Conservation (phyloP, 2,329 filamentous ascomycete genomes). For the Colletotrichum sp. region DNA sequence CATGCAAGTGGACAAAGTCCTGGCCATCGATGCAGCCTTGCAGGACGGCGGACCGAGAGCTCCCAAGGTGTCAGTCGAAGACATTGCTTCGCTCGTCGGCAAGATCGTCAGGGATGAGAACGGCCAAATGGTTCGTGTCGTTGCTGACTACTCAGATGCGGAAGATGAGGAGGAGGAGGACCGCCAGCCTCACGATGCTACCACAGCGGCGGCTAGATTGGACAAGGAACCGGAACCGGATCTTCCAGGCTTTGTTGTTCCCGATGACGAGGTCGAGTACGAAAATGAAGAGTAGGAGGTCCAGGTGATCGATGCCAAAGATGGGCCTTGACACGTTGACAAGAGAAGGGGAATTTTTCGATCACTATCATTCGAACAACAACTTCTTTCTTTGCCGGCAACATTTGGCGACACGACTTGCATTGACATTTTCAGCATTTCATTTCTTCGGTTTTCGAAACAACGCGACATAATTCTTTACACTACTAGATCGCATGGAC, state of each 20-base stretch:
- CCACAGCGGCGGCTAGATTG: neutral
- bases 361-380: too few species aligned
- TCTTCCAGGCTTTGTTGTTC: neutral
- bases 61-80: neutral
- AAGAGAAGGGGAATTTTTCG: too few species aligned
- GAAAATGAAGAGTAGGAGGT: neutral
- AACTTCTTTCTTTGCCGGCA: too few species aligned
- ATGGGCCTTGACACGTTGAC: too few species aligned
- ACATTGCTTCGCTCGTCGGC: neutral
- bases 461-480: too few species aligned
- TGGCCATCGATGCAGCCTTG: neutral
- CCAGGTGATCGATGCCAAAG: too few species aligned
- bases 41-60: neutral
- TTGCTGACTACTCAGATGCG: neutral
- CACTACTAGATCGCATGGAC: too few species aligned
- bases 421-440: too few species aligned
- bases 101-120: neutral
- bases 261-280: neutral
- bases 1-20: constrained; percentile 60
- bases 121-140: neutral
- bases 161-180: neutral
- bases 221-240: neutral
- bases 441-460: neutral
- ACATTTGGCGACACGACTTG: too few species aligned
- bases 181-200: too few species aligned